A percentile compares a stretch with the other conserved stretches of the same genome.
Evolutionary conservation across 2,329 filamentous ascomycete species (phyloP).

Genomic region (Trichoderma lentiforme): DNA sequence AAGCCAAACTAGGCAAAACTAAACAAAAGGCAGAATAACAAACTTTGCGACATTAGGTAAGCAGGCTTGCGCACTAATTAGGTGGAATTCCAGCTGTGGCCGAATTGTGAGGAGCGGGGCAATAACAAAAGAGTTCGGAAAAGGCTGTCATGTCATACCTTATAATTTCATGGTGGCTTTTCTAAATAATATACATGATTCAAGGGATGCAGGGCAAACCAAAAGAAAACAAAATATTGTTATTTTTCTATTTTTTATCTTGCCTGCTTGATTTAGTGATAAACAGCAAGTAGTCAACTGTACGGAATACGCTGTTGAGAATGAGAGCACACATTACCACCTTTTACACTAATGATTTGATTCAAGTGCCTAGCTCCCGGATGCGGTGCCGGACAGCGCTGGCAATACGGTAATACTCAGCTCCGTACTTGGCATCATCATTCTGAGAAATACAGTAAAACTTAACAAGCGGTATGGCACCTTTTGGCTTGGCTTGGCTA

Average conservation of each 20-base stretch:
- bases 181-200: background rate
- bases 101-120: slow-evolving; percentile 3
- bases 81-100: slow-evolving; percentile 24
- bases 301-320: too few species aligned
- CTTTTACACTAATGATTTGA: background rate
- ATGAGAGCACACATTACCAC: background rate
- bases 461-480: background rate
- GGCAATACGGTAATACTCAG: background rate
- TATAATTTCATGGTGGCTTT: background rate
- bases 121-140: slow-evolving; percentile 2
- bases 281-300: background rate
- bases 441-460: background rate
- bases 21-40: slow-evolving; percentile 19
- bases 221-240: background rate
- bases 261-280: background rate
- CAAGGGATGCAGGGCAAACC: background rate
- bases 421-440: background rate
- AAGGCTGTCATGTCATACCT: background rate
- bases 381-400: background rate
- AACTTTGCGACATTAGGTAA: slow-evolving; percentile 25
- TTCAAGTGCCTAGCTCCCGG: background rate
- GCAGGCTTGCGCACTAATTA: slow-evolving; percentile 25
- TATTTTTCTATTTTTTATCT: background rate
- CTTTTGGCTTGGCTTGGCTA: background rate
- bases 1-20: slow-evolving; percentile 11